Percentiles rank a stretch among this genome's conserved stretches.
phyloP scores from a whole-genome alignment of 108 stramenopile genomes.

The Nitzschia putrida region DNA sequence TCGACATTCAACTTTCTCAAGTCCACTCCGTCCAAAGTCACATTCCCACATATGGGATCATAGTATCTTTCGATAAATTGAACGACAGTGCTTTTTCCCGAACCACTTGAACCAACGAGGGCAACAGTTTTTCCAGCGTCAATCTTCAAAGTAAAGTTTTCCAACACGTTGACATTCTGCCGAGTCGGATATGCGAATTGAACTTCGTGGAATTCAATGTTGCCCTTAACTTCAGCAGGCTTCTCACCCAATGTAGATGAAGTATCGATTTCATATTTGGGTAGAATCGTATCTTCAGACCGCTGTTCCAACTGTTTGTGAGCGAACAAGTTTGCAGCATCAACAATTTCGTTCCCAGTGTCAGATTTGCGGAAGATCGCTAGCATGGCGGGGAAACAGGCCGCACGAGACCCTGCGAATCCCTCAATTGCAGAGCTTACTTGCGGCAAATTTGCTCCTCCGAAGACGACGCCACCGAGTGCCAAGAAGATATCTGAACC shows the following conservation, averaged over 20 bases:
- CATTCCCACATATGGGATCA: slow-evolving; percentile 54
- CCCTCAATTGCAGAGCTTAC: slow-evolving; percentile 32
- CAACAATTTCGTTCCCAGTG: slow-evolving; percentile 20
- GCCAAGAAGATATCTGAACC: slow-evolving; percentile 44
- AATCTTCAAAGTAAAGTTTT: slow-evolving; percentile 50
- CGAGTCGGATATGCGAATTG: slow-evolving; percentile 66
- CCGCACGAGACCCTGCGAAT: slow-evolving; percentile 35
- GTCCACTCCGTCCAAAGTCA: slow-evolving; percentile 74
- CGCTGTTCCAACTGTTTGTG: slow-evolving; percentile 1
- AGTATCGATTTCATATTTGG: slow-evolving; percentile 51
- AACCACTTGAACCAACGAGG: slow-evolving; percentile 55
- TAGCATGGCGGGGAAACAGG: slow-evolving; percentile 39
- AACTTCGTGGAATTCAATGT: slow-evolving; percentile 46
- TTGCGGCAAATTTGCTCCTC: slow-evolving; percentile 37
- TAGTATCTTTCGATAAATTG: slow-evolving; percentile 76
- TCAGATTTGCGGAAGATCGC: slow-evolving; percentile 37
- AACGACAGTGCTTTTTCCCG: slow-evolving; percentile 65
- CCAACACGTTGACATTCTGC: slow-evolving; percentile 37
- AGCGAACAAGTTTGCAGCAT: slow-evolving; percentile 27
- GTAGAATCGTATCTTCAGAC: slow-evolving; percentile 1
- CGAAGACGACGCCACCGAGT: slow-evolving; percentile 43
- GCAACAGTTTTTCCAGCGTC: slow-evolving; percentile 60
- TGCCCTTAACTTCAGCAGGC: slow-evolving; percentile 36
- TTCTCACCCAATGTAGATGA: slow-evolving; percentile 44
- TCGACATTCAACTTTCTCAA: slow-evolving; percentile 57